Evolutionary conservation across 805 yeast species (phyloP).

Genomic region (Wickerhamiella brachini): DNA sequence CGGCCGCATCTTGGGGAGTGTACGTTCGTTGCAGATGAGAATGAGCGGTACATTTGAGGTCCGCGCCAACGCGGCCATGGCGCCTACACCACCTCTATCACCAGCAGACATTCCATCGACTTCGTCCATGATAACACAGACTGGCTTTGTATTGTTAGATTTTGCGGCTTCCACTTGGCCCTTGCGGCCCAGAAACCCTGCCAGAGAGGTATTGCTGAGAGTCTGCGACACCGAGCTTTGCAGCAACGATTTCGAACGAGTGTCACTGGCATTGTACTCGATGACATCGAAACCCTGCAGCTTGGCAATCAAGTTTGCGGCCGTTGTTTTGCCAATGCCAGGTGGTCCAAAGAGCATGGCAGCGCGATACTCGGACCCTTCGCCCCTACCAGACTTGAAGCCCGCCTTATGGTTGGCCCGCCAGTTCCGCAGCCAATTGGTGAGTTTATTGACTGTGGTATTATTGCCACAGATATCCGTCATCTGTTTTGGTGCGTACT

Average conservation of each 20-base stretch:
- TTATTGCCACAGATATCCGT: conserved; percentile 87
- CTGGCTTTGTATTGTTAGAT: conserved; percentile 35
- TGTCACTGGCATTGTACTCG: conserved; percentile 84
- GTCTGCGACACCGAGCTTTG: conserved; percentile 56
- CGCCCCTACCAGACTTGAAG: conserved; percentile 42
- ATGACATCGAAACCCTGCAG: conserved; percentile 67
- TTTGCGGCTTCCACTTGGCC: conserved; percentile 15
- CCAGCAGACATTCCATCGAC: conserved; percentile 99
- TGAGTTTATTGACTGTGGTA: conserved; percentile 50
- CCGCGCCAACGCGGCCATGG: conserved; percentile 72
- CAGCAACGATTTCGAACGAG: conserved; percentile 68
- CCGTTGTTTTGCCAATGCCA: conserved; percentile 87
- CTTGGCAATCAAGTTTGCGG: conserved; percentile 72
- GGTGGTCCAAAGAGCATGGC: conserved; percentile 86
- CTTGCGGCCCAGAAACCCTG: conserved; percentile 50
- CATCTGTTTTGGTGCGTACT: conserved; percentile 70
- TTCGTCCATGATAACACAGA: conserved; percentile 92
- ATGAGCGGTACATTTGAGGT: conserved; percentile 83
- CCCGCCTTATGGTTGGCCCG: conserved; percentile 39
- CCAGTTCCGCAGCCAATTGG: conserved; percentile 72
- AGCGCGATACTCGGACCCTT: conserved; percentile 61
- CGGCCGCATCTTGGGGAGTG: conserved; percentile 89
- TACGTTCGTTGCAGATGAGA: conserved; percentile 83
- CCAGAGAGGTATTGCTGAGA: conserved; percentile 67
- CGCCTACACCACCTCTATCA: conserved; percentile 97